Evolutionary conservation across 108 stramenopile species (phyloP), one percentile per base, ranked within the genome.

Genomic region (Epipyxis sp.): DNA sequence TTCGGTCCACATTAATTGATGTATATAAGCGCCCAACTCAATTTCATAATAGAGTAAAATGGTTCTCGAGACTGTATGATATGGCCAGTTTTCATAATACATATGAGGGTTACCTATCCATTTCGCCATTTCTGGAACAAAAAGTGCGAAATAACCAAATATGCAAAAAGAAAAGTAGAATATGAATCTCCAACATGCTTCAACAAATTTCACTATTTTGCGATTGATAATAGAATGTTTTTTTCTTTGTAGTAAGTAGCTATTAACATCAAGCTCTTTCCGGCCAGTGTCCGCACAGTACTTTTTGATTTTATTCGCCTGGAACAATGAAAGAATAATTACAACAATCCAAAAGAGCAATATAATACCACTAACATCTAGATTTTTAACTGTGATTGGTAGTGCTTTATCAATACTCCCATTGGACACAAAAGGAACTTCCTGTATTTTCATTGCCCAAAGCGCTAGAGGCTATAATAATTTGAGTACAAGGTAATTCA

Each of bases 1-100:
- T 54, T 74, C 71, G 43, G 71, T 74, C 71, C 71, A 74, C 10
- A 6, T 13, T 42, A 74, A 42, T 42, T 74, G 71, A 57, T 74
- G 71, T 27, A 74, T 32, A 42, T 74, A 74, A 29, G n/a, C 3
- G 43, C 71, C 71, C 13, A 74, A 42, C 25, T 74, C 71, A 46
- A 74, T 57, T 13, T 13, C 6, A 42, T 74, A 74, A 74, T 74
- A 74, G 6, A 54, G 43, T 6, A 3, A 20, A 54, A 37, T 42
- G 46, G 6, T 74, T 3, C 41, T 30, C 41, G 44, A 32, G 6
- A 74, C 34, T 3, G 16, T 39, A 34, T 35, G 34, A 3, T 54
- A 13, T 34, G 71, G 71, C 71, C 71, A 74, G 44, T 42, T 42
- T 10, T 57, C 46, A 50, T 50, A 50, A n/a, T n/a, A n/a, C n/a